Percentiles rank a stretch among this genome's conserved stretches.
phyloP scores from a whole-genome alignment of 148 eudicot genomes.

The Drosera capensis region DNA sequence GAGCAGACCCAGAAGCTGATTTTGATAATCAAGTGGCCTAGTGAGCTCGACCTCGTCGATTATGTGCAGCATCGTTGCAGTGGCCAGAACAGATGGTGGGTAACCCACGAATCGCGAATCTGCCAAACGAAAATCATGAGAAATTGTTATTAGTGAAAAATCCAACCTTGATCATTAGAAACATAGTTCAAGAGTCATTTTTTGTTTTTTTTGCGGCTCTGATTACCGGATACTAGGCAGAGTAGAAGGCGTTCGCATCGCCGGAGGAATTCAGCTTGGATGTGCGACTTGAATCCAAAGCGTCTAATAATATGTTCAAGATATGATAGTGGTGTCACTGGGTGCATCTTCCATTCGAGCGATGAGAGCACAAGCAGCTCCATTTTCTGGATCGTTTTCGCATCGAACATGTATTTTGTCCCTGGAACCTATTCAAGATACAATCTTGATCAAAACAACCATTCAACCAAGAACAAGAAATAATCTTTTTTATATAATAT shows the following conservation, averaged over 20 bases:
- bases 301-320: constrained; percentile 64
- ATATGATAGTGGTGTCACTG: constrained; percentile 70
- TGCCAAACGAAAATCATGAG: constrained; percentile 4
- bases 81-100: constrained; percentile 64
- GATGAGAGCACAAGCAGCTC: constrained; percentile 66
- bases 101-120: constrained; percentile 54
- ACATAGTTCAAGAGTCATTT: background rate
- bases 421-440: constrained; percentile 30
- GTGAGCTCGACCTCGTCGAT: constrained; percentile 41
- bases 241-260: constrained; percentile 46
- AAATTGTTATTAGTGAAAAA: too few relatives aligned
- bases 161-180: background rate
- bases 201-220: too few relatives aligned
- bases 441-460: constrained; percentile 1
- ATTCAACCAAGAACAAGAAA: background rate
- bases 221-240: constrained; percentile 52
- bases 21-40: constrained; percentile 37
- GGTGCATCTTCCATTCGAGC: constrained; percentile 78
- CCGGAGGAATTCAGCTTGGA: constrained; percentile 50
- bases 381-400: constrained; percentile 77
- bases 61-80: constrained; percentile 72
- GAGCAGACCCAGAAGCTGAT: constrained; percentile 49
- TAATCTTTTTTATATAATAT: too few relatives aligned
- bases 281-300: constrained; percentile 46
- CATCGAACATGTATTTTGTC: constrained; percentile 42